Base-by-base conservation (phyloP, 306 rosid species). In the Psophocarpus tetragonolobus region DNA sequence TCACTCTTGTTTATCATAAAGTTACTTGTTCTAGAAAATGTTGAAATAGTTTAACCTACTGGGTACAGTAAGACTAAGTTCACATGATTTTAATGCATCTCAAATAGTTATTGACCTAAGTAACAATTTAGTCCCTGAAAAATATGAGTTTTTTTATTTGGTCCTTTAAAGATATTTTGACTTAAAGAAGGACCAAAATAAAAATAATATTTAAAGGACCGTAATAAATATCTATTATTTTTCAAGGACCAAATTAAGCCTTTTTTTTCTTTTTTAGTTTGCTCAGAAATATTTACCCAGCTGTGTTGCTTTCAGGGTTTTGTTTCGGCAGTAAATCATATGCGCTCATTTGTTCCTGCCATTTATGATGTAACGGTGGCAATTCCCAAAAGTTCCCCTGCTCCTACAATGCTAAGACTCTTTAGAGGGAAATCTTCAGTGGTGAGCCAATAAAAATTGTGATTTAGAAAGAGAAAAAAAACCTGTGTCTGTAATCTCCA, bases 321-420 rank as follows among this genome's bases (percentile, higher is more conserved):
- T 83, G 97, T 93, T 83, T 71, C 96, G 32, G 90, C 94, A 30
- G 96, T 93, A 47, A 86, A 84, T 73, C 81, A 89, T 66, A 91
- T 91, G 94, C 93, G 93, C 58, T 84, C 97, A 64, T 93, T 93
- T 91, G 97, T 84, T 76, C 97, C 96, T 4, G 97, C 94, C 56
- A 51, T 93, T 33, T 93, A 93, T 82, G 97, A 93, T 82, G 71
- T 88, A 54, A 93, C 97, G 0, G 87, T 93, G 58, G 94, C 93
- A 68, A 77, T 92, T 85, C 96, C 97, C n/a, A 92, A 90, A 85
- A 83, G 60, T 83, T 89, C 97, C 23, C 85, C 93, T n/a, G 62
- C 96, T 74, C 98, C 98, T 33, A 94, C 98, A 75, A 84, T 94
- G 97, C 77, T 94, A 65, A 84, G 98, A 87, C 88, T 94, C 82